Evolutionary conservation across 176 grass and related monocot genomes (phyloP).

Genomic region (Lolium multiflorum): DNA sequence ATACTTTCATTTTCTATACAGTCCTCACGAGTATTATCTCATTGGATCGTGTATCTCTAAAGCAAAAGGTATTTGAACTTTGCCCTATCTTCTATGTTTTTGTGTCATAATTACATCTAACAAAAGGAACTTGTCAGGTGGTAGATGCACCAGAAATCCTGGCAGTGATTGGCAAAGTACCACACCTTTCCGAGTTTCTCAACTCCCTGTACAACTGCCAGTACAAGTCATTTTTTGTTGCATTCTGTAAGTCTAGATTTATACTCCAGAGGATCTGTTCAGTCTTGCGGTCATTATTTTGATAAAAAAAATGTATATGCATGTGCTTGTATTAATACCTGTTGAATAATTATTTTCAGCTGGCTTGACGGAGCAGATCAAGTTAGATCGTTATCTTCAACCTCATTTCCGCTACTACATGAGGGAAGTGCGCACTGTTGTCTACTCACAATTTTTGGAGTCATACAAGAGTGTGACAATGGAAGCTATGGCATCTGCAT

Average conservation of each 20-base stretch:
- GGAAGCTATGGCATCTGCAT: slow-evolving; percentile 94
- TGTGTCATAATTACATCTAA: slow-evolving; percentile 12
- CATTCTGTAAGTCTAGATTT: slow-evolving; percentile 83
- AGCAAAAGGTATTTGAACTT: slow-evolving; percentile 72
- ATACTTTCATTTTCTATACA: slow-evolving; percentile 93
- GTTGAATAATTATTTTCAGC: slow-evolving; percentile 52
- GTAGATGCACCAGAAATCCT: slow-evolving; percentile 97
- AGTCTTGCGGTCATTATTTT: slow-evolving; percentile 7
- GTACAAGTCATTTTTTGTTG: slow-evolving; percentile 91
- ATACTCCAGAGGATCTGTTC: not conserved
- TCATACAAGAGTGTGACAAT: slow-evolving; percentile 98
- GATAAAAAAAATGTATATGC: not conserved
- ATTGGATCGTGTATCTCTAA: slow-evolving; percentile 90
- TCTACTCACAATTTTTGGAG: slow-evolving; percentile 94
- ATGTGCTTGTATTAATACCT: slow-evolving; percentile 7
- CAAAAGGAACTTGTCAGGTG: slow-evolving; percentile 63
- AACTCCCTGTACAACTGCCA: slow-evolving; percentile 89
- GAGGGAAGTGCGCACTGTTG: slow-evolving; percentile 84
- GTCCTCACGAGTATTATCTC: slow-evolving; percentile 86
- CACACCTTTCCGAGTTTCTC: slow-evolving; percentile 92
- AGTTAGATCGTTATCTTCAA: slow-evolving; percentile 87
- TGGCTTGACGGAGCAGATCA: slow-evolving; percentile 92
- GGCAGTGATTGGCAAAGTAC: slow-evolving; percentile 86
- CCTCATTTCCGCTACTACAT: slow-evolving; percentile 98
- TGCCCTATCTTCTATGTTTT: not conserved